Evolutionary conservation across 129 eudicot species (phyloP).

Genomic region (Helianthus tuberosus): DNA sequence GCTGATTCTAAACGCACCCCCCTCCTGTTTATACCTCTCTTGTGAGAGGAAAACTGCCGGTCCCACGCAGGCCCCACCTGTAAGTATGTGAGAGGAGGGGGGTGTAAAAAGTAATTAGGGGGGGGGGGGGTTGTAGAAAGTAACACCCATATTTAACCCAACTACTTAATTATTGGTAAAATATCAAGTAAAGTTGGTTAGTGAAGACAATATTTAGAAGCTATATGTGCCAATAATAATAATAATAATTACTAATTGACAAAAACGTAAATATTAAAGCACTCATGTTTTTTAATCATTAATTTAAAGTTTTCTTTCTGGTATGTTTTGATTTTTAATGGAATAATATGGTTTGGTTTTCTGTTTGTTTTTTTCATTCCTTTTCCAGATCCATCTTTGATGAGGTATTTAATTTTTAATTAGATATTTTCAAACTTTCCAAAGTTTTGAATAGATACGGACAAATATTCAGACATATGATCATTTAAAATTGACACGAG

Average conservation of each 20-base stretch:
- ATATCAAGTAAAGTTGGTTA: background rate
- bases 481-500: background rate
- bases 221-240: background rate
- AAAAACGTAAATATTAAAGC: conserved; percentile 6
- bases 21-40: too few species aligned
- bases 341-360: conserved; percentile 6
- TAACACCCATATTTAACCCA: background rate
- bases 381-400: conserved; percentile 2
- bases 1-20: too few species aligned
- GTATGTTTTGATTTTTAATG: background rate
- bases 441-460: background rate
- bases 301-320: background rate
- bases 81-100: too few species aligned
- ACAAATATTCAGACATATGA: background rate
- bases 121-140: too few species aligned
- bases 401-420: background rate
- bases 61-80: too few species aligned
- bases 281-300: background rate
- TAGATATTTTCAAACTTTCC: conserved; percentile 1
- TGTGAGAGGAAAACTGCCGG: too few species aligned
- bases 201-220: conserved; percentile 3
- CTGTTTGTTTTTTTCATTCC: too few species aligned
- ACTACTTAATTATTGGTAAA: background rate
- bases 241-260: background rate
- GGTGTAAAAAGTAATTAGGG: too few species aligned